Conservation (phyloP, 148 eudicot species). For the Simmondsia chinensis region DNA sequence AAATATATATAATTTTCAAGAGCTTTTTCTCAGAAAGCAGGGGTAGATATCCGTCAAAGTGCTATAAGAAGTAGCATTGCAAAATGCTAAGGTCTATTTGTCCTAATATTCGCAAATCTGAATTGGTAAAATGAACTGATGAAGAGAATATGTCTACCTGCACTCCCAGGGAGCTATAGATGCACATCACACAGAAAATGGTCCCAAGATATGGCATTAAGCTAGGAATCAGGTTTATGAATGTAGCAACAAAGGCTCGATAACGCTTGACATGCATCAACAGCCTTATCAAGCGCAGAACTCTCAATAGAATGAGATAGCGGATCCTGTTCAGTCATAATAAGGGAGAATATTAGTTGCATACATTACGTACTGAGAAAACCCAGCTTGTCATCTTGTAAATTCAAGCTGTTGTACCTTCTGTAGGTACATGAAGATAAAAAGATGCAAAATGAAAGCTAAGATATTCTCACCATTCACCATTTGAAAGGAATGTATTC, state of each 20-base stretch:
- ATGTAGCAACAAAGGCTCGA: constrained; percentile 93
- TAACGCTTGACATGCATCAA: constrained; percentile 76
- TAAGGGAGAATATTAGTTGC: background rate
- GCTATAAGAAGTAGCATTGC: no score
- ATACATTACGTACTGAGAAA: no score
- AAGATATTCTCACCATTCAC: constrained; percentile 66
- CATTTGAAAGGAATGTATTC: constrained; percentile 62
- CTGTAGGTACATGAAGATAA: no score
- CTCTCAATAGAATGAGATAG: constrained; percentile 93
- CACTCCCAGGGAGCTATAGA: constrained; percentile 87
- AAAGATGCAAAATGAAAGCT: no score
- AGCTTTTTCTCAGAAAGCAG: no score
- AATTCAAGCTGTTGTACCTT: no score
- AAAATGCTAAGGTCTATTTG: no score
- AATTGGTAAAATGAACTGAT: no score
- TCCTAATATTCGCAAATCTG: no score
- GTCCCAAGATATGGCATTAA: constrained; percentile 96
- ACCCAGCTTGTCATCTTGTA: no score
- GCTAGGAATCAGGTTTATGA: constrained; percentile 87
- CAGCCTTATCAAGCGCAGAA: constrained; percentile 77
- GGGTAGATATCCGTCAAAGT: no score
- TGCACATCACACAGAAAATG: constrained; percentile 83
- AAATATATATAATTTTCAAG: no score
- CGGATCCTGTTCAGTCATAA: constrained; percentile 71
- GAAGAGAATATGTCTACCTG: constrained; percentile 41